Evolutionary conservation across 805 yeast genomes (phyloP).

Genomic region (Zygosaccharomyces pseudorouxii): DNA sequence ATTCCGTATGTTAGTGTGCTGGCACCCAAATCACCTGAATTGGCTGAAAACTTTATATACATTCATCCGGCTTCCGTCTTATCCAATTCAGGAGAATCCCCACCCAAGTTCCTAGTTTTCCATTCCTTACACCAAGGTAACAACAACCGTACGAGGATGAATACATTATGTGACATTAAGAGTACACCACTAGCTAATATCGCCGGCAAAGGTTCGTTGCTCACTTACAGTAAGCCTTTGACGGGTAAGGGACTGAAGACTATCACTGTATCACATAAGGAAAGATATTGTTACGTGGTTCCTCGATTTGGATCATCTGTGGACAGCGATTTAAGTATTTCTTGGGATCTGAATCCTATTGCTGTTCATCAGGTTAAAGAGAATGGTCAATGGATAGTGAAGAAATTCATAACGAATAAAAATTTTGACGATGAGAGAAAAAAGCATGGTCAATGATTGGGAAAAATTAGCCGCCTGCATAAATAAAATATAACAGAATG

Average conservation of each 20-base stretch:
- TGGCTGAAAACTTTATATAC: slow-evolving; percentile 56
- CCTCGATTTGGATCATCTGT: slow-evolving; percentile 84
- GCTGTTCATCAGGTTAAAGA: slow-evolving; percentile 68
- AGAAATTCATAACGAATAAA: slow-evolving; percentile 31
- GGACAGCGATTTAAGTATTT: slow-evolving; percentile 72
- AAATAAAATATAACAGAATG: not conserved
- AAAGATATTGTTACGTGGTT: slow-evolving; percentile 82
- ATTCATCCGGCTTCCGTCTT: slow-evolving; percentile 77
- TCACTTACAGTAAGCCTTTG: slow-evolving; percentile 85
- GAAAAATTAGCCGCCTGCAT: not conserved
- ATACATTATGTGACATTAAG: slow-evolving; percentile 67
- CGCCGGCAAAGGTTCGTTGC: slow-evolving; percentile 63
- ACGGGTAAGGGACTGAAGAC: slow-evolving; percentile 84
- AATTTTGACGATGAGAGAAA: slow-evolving; percentile 9
- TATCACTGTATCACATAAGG: slow-evolving; percentile 55
- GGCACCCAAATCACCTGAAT: slow-evolving; percentile 34
- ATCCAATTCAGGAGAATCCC: slow-evolving; percentile 45
- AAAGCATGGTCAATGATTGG: not conserved
- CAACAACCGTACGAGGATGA: slow-evolving; percentile 56
- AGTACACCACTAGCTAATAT: slow-evolving; percentile 75
- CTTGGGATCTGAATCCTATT: slow-evolving; percentile 86
- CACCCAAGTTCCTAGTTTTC: slow-evolving; percentile 76
- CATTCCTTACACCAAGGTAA: slow-evolving; percentile 57
- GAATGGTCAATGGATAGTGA: slow-evolving; percentile 61
- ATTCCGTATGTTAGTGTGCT: slow-evolving; percentile 63